phyloP scores from a whole-genome alignment of 2,329 filamentous ascomycete species.

The Pseudogymnoascus sp. region DNA sequence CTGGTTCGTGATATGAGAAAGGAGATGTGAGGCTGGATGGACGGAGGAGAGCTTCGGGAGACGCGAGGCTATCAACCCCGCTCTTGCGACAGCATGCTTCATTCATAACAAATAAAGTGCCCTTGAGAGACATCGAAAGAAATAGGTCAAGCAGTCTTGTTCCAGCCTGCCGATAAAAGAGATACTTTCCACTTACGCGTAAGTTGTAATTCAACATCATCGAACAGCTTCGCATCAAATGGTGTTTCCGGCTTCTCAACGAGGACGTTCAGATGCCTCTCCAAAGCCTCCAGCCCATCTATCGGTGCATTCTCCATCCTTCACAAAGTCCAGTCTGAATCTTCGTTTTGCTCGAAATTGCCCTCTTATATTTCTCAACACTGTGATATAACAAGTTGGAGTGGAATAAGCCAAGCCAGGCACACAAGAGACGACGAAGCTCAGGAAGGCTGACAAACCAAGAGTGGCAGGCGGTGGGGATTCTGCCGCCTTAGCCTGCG shows the following conservation, averaged over 20 bases:
- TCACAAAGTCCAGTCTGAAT: neutral
- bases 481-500: neutral
- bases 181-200: constrained; percentile 35
- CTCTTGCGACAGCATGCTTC: neutral
- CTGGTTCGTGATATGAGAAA: neutral
- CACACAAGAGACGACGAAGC: neutral
- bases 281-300: constrained; percentile 46
- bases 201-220: constrained; percentile 52
- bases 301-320: constrained; percentile 39
- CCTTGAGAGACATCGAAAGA: neutral
- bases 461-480: neutral
- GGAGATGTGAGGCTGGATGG: neutral
- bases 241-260: constrained; percentile 35
- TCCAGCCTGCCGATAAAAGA: neutral
- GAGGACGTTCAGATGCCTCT: constrained; percentile 47
- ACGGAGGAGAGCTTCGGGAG: neutral
- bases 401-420: neutral
- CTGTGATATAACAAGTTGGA: neutral
- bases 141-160: neutral
- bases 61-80: neutral
- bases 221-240: constrained; percentile 46
- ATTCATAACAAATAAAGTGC: neutral
- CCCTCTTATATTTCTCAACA: neutral
- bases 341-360: neutral
- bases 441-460: neutral